These are phyloP conservation scores for Trichoderma lentiforme DNA, from an alignment of 2,329 filamentous ascomycete genomes.

Conservation along the genomic window DNA sequence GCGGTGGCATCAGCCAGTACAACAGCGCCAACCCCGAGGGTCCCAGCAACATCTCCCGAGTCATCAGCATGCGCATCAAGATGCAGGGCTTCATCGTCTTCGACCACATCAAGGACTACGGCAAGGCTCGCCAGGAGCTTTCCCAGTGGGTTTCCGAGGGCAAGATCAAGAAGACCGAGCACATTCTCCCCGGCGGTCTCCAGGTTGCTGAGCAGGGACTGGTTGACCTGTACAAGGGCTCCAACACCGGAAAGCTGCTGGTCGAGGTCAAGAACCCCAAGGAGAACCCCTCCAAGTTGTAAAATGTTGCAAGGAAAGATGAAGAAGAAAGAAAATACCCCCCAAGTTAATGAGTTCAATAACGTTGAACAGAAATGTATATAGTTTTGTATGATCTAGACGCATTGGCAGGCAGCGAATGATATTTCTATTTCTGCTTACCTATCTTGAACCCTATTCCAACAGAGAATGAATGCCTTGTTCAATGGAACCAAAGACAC, in stretches of 20 bases:
- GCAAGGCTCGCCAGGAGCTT: conserved; percentile 57
- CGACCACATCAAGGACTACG: conserved; percentile 59
- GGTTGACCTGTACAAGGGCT: conserved; percentile 61
- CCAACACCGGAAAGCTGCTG: conserved; percentile 67
- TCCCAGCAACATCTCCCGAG: conserved; percentile 52
- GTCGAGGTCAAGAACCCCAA: conserved; percentile 47
- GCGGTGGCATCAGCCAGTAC: conserved; percentile 68
- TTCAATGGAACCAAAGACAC: neutral
- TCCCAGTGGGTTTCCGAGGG: conserved; percentile 67
- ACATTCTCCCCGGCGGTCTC: conserved; percentile 67
- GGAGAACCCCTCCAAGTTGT: conserved; percentile 24
- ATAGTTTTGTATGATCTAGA: conserved; percentile 9
- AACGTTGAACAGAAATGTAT: neutral
- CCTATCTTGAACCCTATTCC: neutral
- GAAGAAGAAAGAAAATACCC: neutral
- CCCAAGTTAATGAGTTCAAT: neutral
- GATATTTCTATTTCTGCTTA: neutral
- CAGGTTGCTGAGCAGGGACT: conserved; percentile 61
- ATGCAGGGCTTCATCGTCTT: conserved; percentile 74
- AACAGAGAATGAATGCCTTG: neutral
- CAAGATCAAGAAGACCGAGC: conserved; percentile 68
- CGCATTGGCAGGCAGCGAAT: neutral
- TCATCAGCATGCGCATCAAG: conserved; percentile 53
- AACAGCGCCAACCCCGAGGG: conserved; percentile 56
- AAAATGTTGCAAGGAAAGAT: neutral